Evolutionary conservation across 1,284 basidiomycete species (phyloP), one percentile per base, ranked within the genome.

Genomic region (Irpex rosettiformis): DNA sequence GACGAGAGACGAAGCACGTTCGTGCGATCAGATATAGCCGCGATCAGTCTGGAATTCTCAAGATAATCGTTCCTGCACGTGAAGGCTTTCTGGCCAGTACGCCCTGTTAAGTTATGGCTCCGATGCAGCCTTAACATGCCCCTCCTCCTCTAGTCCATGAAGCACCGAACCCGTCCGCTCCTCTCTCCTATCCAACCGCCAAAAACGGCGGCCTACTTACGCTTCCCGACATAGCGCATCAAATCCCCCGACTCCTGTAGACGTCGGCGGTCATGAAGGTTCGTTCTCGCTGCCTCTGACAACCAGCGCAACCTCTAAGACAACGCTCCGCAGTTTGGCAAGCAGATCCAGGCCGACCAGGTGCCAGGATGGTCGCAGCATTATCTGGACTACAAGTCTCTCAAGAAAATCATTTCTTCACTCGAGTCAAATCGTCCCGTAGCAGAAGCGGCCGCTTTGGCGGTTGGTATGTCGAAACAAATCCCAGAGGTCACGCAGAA

Each of bases 391-490:
- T 99, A 99, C 84, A 99, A 99, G 79, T 91, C 91, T 66, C 81
- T 97, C 72, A 97, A 97, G 78, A 96, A 96, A 84, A 98, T 99
- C 70, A 97, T 99, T 72, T 98, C 97, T 62, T 97, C 96, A n/a
- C 85, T 98, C 62, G 88, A 91, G 58, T 92, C 94, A 43, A 94
- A 95, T 67, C 86, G 91, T 61, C 90, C 95, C 3, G 90, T 89
- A 18, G 88, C 92, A 4, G 95, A 97, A 72, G 92, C 93, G 8
- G 92, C 93, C 25, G 84, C 94, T 21, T 80, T 97, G 57, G 93
- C 94, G 4, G 80, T 91, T 43, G 93, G 93, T 58, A 79, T 93
- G 57, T 51, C 48, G 27, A 3, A 51, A 51, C 27, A 51, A 51
- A 51, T n/a, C 2, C 48, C 48, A 51, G 4, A 29, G 48, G 48